phyloP scores from a whole-genome alignment of 768 basidiomycete species.

The Harrya chromipes region DNA sequence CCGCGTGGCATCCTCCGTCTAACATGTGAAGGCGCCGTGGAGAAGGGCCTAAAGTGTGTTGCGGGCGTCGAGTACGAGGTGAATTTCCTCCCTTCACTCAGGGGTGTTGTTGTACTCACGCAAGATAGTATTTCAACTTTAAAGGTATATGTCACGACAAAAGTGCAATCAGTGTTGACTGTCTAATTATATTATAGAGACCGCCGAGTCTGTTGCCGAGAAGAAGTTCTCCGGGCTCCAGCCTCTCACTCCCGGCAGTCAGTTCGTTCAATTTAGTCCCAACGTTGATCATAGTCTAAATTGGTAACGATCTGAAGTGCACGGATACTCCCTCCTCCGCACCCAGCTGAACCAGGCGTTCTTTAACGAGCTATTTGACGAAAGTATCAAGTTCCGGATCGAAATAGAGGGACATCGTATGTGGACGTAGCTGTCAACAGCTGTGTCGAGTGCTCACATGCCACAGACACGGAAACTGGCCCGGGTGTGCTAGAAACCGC shows the following conservation, averaged over 20 bases:
- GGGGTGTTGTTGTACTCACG: slow-evolving; percentile 4
- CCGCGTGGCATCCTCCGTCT: slow-evolving; percentile 78
- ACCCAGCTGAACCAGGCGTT: slow-evolving; percentile 88
- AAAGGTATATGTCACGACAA: slow-evolving; percentile 51
- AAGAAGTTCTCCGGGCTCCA: slow-evolving; percentile 76
- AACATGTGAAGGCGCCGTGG: slow-evolving; percentile 48
- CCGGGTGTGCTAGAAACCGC: slow-evolving; percentile 88
- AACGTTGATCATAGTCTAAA: slow-evolving; percentile 1
- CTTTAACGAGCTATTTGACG: slow-evolving; percentile 86
- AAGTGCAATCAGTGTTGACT: not conserved
- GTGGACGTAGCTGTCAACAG: slow-evolving; percentile 15
- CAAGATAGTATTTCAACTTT: slow-evolving; percentile 78
- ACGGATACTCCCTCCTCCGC: slow-evolving; percentile 91
- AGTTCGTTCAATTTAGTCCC: slow-evolving; percentile 29
- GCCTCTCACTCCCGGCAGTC: slow-evolving; percentile 91
- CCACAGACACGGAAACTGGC: slow-evolving; percentile 85
- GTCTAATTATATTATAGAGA: slow-evolving; percentile 51
- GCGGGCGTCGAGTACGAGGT: slow-evolving; percentile 97
- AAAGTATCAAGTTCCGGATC: slow-evolving; percentile 67
- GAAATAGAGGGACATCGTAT: slow-evolving; percentile 85
- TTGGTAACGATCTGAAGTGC: slow-evolving; percentile 54
- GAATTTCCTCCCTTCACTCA: slow-evolving; percentile 6
- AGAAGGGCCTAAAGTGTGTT: slow-evolving; percentile 57
- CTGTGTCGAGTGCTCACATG: slow-evolving; percentile 2
- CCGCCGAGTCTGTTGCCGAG: slow-evolving; percentile 65